These are phyloP conservation scores for Rhizopogon roseolus DNA, from an alignment of 768 basidiomycete genomes.

Conservation along the genomic window DNA sequence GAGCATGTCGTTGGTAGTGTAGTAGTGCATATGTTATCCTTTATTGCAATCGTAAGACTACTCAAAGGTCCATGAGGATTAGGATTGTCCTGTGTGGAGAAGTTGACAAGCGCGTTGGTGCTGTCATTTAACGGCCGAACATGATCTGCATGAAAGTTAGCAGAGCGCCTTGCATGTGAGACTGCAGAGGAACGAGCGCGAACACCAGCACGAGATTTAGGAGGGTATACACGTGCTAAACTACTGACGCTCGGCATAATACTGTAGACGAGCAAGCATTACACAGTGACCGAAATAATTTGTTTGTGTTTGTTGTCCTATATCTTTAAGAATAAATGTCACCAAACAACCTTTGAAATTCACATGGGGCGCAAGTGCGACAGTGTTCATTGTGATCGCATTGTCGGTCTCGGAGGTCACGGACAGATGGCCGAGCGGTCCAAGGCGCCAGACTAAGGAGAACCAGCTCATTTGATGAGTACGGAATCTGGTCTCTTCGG, in stretches of 20 bases:
- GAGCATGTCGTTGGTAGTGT: conserved; percentile 71
- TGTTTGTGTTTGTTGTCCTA: conserved; percentile 14
- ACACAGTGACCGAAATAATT: conserved; percentile 1
- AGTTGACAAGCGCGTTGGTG: neutral
- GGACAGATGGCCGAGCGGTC: conserved; percentile 84
- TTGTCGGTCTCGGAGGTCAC: neutral
- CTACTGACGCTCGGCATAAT: neutral
- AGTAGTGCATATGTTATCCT: conserved; percentile 81
- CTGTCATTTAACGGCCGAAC: neutral
- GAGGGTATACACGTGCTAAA: neutral
- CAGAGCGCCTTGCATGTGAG: neutral
- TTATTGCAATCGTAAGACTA: conserved; percentile 61
- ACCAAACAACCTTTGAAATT: neutral
- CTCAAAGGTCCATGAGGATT: conserved; percentile 24
- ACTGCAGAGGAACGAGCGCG: neutral
- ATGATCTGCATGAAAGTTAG: neutral
- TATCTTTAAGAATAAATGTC: neutral
- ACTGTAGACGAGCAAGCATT: neutral
- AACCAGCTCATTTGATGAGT: conserved; percentile 3
- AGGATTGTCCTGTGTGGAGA: neutral
- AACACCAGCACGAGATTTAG: neutral
- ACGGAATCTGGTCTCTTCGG: conserved; percentile 2
- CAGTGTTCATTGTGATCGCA: neutral
- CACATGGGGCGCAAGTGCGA: too few species aligned
- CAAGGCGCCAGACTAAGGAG: conserved; percentile 83